Evolutionary conservation across 306 rosid species (phyloP).

Genomic region (Ziziphus jujuba): DNA sequence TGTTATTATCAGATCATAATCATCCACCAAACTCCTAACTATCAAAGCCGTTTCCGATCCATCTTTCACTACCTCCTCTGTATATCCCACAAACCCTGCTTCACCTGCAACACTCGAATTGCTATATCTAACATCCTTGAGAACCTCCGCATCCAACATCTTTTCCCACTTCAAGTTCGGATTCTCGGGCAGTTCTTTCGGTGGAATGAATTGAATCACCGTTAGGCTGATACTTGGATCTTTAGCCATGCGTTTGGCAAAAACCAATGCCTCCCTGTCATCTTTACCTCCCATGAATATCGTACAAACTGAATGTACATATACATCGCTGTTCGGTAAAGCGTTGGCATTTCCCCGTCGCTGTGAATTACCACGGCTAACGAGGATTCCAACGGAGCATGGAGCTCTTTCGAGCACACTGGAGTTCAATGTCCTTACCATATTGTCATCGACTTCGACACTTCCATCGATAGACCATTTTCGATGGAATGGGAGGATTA

Average conservation of each 20-base stretch:
- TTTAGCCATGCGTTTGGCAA: constrained; percentile 42
- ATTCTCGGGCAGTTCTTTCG: neutral
- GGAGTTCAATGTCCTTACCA: constrained; percentile 39
- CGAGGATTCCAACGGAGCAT: constrained; percentile 59
- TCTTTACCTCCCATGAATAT: constrained; percentile 72
- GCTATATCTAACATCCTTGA: constrained; percentile 4
- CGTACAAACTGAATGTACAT: constrained; percentile 34
- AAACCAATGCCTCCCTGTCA: constrained; percentile 58
- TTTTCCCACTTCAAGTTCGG: constrained; percentile 6
- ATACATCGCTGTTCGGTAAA: neutral
- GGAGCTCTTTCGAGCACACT: constrained; percentile 61
- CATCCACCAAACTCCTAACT: constrained; percentile 9
- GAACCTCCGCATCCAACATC: constrained; percentile 2
- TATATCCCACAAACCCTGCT: neutral
- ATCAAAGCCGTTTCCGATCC: neutral
- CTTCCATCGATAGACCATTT: constrained; percentile 55
- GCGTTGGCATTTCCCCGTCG: constrained; percentile 14
- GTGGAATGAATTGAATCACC: constrained; percentile 26
- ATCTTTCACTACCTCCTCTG: constrained; percentile 1
- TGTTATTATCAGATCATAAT: constrained; percentile 48
- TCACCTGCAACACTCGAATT: neutral
- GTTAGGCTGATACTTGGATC: constrained; percentile 37
- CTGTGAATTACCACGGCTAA: constrained; percentile 39
- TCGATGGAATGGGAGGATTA: constrained; percentile 62
- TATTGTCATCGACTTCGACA: constrained; percentile 43